Base-by-base conservation (phyloP, 2,329 filamentous ascomycete species). In the Orbilia brochopaga region DNA sequence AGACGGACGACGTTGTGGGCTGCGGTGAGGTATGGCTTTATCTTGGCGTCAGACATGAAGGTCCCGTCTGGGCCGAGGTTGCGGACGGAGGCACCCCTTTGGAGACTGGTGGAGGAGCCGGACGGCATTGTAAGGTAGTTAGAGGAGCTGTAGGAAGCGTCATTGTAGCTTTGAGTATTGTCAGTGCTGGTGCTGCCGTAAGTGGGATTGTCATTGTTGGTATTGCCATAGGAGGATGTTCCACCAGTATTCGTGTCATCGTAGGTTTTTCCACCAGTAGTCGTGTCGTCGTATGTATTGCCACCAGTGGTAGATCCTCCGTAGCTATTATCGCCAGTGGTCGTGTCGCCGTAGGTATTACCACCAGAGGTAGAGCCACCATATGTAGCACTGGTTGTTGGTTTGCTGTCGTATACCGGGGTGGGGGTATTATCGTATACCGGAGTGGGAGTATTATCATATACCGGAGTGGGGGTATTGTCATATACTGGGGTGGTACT, bases 121-220 rank as follows among this genome's bases (percentile, higher is more conserved):
- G 60, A 54, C 35, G 67, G 67, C 67, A 72, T 72, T 7, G 55
- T 72, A n/a, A 64, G 19, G 27, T 65, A 60, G 24, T 17, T 61
- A 13, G 50, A 35, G 10, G 42, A n/a, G 17, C 17, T 17, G 24
- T 44, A 15, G 13, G 24, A 13, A n/a, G 10, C 17, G 30, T 15
- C 10, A 23, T 35, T 35, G 23, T 40, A 30, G 19, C 42, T 30
- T 32, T 5, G 24, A 30, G 5, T 30, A 30, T 53, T 53, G 50
- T 19, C 23, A 23, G 10, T 51, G 46, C 11, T 19, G 15, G 46
- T 51, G 46, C 15, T 51, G 11, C 46, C 23, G 23, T 13, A 13
- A 15, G 11, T 51, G 46, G 19, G 3, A 3, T 15, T 17, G 23
- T 15, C 17, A 17, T 7, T 27, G 11, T 5, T 19, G 6, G 46